These are phyloP conservation scores for Dactylella cylindrospora DNA, from an alignment of 2,329 filamentous ascomycete genomes.

Conservation along the genomic window DNA sequence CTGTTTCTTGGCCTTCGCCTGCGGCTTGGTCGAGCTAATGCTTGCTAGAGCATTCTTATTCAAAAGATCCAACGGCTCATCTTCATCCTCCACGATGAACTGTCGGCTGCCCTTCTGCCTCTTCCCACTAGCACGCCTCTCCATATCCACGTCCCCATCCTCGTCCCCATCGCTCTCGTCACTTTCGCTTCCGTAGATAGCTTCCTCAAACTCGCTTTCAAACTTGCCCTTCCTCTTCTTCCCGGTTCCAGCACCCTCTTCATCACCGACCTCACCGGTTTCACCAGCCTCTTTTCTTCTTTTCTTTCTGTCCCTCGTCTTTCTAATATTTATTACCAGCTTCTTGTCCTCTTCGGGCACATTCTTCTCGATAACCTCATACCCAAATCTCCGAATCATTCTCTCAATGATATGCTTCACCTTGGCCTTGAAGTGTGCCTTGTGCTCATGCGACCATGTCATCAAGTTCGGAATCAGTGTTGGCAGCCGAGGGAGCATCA, in stretches of 20 bases:
- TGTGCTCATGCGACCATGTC: constrained; percentile 97
- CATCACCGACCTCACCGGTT: constrained; percentile 61
- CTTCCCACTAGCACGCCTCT: constrained; percentile 58
- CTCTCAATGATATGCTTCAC: constrained; percentile 97
- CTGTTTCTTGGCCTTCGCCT: constrained; percentile 58
- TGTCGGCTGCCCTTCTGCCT: constrained; percentile 63
- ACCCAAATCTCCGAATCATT: constrained; percentile 87
- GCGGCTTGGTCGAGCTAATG: constrained; percentile 88
- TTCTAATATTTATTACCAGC: constrained; percentile 89
- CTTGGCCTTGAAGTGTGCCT: constrained; percentile 93
- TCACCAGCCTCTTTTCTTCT: constrained; percentile 72
- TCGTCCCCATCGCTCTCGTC: constrained; percentile 58
- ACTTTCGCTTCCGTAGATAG: constrained; percentile 74
- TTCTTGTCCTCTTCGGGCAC: constrained; percentile 87
- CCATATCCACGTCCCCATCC: constrained; percentile 65
- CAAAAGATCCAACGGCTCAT: constrained; percentile 91
- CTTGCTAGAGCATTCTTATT: constrained; percentile 85
- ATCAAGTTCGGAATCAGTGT: constrained; percentile 85
- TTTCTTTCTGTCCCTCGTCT: constrained; percentile 88
- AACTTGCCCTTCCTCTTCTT: constrained; percentile 64
- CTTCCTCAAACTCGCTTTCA: constrained; percentile 91
- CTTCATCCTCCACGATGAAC: constrained; percentile 91
- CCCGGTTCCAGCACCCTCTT: constrained; percentile 56
- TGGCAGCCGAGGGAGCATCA: constrained; percentile 75
- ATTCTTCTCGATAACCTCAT: constrained; percentile 73